Evolutionary conservation across 2,329 filamentous ascomycete species (phyloP).

Genomic region (Diaporthe ilicicola): DNA sequence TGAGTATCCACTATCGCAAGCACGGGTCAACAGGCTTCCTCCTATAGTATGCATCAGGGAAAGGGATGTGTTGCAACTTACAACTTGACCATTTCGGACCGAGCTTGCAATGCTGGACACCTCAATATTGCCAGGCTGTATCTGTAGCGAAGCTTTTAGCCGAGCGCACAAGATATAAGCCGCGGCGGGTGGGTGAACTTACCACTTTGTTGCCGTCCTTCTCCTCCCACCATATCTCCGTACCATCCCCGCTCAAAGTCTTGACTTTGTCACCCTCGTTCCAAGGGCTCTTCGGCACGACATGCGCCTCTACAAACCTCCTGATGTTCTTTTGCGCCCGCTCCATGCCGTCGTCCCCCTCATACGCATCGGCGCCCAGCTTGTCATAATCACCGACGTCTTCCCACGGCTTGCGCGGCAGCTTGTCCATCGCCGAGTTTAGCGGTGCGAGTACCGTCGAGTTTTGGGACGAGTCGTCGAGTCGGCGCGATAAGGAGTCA

Average conservation of each 20-base stretch:
- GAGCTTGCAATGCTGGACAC: constrained; percentile 77
- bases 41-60: neutral
- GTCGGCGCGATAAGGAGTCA: constrained; percentile 70
- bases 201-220: constrained; percentile 74
- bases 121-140: constrained; percentile 83
- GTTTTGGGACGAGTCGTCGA: constrained; percentile 73
- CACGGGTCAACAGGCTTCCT: constrained; percentile 31
- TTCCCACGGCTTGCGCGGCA: constrained; percentile 90
- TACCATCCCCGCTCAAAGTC: constrained; percentile 66
- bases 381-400: constrained; percentile 75
- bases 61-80: constrained; percentile 44
- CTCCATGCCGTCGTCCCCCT: constrained; percentile 77
- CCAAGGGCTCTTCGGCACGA: constrained; percentile 82
- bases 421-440: constrained; percentile 79
- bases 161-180: neutral
- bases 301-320: constrained; percentile 86
- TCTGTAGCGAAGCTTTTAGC: constrained; percentile 50
- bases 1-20: constrained; percentile 68
- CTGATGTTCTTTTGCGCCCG: constrained; percentile 80
- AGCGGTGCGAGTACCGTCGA: constrained; percentile 88
- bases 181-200: constrained; percentile 42
- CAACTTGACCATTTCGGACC: constrained; percentile 87
- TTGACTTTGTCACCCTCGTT: constrained; percentile 69
- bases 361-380: constrained; percentile 76
- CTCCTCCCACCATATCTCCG: constrained; percentile 84